Conservation (phyloP, 169 alveolate genomes). For the Prorocentrum cordatum region DNA sequence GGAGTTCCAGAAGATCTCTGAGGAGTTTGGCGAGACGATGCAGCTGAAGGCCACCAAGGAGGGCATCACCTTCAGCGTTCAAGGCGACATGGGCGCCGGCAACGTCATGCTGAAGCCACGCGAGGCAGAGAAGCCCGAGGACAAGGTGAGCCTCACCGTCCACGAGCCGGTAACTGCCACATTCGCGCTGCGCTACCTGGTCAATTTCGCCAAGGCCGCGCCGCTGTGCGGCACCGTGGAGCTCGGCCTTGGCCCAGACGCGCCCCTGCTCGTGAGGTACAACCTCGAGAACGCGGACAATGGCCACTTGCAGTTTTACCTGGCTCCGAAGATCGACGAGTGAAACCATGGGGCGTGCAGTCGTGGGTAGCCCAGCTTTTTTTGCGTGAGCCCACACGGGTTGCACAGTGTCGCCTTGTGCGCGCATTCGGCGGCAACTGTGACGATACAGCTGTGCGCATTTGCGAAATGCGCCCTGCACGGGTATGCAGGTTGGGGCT, state of each 20-base stretch:
- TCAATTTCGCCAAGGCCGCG: constrained; percentile 34
- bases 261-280: constrained; percentile 42
- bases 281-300: constrained; percentile 14
- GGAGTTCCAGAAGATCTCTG: constrained; percentile 29
- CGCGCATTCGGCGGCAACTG: too few relatives aligned
- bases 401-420: too few relatives aligned
- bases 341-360: too few relatives aligned
- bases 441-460: too few relatives aligned
- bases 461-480: too few relatives aligned
- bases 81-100: constrained; percentile 44
- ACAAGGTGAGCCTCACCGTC: constrained; percentile 2
- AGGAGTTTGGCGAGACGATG: constrained; percentile 48
- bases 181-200: constrained; percentile 23
- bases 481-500: too few relatives aligned
- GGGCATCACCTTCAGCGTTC: constrained; percentile 11
- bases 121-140: constrained; percentile 28
- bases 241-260: constrained; percentile 44
- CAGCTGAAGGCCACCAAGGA: constrained; percentile 15
- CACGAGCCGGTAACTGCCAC: constrained; percentile 54
- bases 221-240: constrained; percentile 40
- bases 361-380: too few relatives aligned
- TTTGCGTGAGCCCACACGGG: too few relatives aligned
- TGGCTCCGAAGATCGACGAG: not conserved
- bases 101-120: constrained; percentile 28
- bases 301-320: not conserved